These are phyloP conservation scores for Artemisia argyi DNA, from an alignment of 129 eudicot genomes.

Conservation along the genomic window DNA sequence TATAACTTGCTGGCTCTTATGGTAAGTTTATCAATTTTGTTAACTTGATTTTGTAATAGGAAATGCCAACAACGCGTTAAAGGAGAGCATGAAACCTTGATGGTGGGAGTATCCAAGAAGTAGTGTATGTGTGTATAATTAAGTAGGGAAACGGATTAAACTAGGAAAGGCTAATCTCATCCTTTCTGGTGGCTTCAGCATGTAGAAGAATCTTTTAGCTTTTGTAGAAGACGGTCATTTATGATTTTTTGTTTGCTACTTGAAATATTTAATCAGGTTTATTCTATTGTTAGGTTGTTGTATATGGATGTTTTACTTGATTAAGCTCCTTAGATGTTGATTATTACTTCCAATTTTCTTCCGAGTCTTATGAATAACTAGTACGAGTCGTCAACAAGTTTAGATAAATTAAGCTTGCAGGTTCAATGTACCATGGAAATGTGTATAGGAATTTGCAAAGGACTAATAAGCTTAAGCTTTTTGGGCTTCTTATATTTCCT, in stretches of 20 bases:
- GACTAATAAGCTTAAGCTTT: too few relatives aligned
- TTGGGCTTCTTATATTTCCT: too few relatives aligned
- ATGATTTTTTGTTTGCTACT: background rate
- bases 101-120: too few relatives aligned
- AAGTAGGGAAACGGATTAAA: constrained; percentile 8
- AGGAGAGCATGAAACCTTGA: too few relatives aligned
- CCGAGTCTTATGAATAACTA: background rate
- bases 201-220: constrained; percentile 20
- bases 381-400: too few relatives aligned
- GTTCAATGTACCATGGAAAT: too few relatives aligned
- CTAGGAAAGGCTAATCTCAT: constrained; percentile 31
- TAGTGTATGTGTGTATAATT: constrained; percentile 16
- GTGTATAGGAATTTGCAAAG: too few relatives aligned
- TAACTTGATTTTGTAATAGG: constrained; percentile 10
- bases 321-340: constrained; percentile 4
- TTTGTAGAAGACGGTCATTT: constrained; percentile 22
- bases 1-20: too few relatives aligned
- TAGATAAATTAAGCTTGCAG: too few relatives aligned
- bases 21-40: background rate
- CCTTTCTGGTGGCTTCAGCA: constrained; percentile 22
- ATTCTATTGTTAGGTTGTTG: constrained; percentile 2
- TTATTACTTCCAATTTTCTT: background rate
- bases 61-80: constrained; percentile 15
- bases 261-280: constrained; percentile 1
- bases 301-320: constrained; percentile 14